Evolutionary conservation across 2,329 filamentous ascomycete species (phyloP), one percentile per base, ranked within the genome.

Genomic region (Chaetothyriales sp.): DNA sequence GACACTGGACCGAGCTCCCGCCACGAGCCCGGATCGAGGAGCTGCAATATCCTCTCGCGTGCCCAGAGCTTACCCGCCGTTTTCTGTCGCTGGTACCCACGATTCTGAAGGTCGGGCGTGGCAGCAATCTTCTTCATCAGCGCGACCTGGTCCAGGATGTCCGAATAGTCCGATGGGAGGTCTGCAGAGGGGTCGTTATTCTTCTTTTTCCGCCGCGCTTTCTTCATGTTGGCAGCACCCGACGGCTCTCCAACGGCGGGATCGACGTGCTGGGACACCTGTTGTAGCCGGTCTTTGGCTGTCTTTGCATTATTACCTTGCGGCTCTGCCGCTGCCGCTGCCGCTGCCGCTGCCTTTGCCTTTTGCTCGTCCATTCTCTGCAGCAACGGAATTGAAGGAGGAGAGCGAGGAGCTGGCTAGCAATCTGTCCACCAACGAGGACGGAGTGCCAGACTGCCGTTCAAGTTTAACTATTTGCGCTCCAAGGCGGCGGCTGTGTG

Each of bases 41-140:
- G 67, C 29, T 73, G 67, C 4, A 77, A 70, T 18, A 83, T 75
- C 2, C 80, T 70, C 59, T 83, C 79, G 19, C 79, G 73, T 0
- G 82, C 79, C 78, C 79, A 82, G 18, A 83, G 70, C 63, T 83
- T 83, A 1, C 80, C 80, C 2, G 77, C 73, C 64, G 78, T 70
- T 57, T 80, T 81, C 61, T 83, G 80, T 4, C 77, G 73, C n/a
- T 77, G 64, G 56, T 82, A 83, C 20, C 80, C 80, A 55, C 74
- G 69, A 51, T 75, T 75, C 6, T 66, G 72, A 0, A 69, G 63
- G 49, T 80, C 70, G 1, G 80, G 78, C 1, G 73, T 81, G 19
- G 70, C 66, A 9, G 80, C 78, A 40, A 80, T 74, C 5, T 64
- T 67, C 15, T 69, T 70, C 1, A 83, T 69, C 0, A 69, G 69